phyloP scores from a whole-genome alignment of 1,139 yeast species.

The Entelexis paramagnoliae region DNA sequence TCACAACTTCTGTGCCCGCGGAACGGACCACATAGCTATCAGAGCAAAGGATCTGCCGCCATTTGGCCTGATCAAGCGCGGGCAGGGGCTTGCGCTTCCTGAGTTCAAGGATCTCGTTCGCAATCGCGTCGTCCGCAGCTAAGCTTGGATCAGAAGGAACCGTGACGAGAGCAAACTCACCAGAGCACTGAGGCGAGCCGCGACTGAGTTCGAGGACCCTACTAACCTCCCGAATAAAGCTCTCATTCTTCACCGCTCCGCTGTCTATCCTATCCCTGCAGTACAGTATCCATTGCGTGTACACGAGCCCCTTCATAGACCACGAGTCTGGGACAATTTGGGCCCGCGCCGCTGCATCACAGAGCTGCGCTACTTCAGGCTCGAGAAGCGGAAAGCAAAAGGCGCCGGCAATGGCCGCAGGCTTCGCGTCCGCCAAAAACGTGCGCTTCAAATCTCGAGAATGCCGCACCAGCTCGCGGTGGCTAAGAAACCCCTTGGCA shows the following conservation, averaged over 20 bases:
- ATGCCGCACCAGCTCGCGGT: conserved; percentile 9
- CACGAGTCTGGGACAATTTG: background rate
- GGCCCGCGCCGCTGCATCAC: background rate
- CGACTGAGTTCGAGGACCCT: background rate
- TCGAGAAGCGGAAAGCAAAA: conserved; percentile 8
- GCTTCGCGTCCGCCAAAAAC: conserved; percentile 1
- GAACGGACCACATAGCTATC: conserved; percentile 5
- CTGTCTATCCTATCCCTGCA: background rate
- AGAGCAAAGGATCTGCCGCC: conserved; percentile 7
- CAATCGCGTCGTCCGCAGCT: background rate
- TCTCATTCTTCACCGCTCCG: background rate
- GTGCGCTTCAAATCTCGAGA: background rate
- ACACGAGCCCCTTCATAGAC: conserved; percentile 6
- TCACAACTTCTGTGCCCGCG: conserved; percentile 11
- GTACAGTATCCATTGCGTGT: conserved; percentile 5
- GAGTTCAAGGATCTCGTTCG: background rate
- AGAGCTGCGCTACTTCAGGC: conserved; percentile 9
- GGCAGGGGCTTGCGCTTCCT: background rate
- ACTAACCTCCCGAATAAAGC: background rate
- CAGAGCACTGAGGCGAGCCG: background rate
- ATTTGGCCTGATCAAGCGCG: background rate
- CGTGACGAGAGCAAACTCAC: background rate
- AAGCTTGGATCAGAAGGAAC: background rate
- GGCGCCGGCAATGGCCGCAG: conserved; percentile 9
- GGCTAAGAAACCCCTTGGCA: conserved; percentile 2